These are phyloP conservation scores for Rostrohypoxylon terebratum DNA, from an alignment of 495 filamentous ascomycete genomes.

Conservation along the genomic window DNA sequence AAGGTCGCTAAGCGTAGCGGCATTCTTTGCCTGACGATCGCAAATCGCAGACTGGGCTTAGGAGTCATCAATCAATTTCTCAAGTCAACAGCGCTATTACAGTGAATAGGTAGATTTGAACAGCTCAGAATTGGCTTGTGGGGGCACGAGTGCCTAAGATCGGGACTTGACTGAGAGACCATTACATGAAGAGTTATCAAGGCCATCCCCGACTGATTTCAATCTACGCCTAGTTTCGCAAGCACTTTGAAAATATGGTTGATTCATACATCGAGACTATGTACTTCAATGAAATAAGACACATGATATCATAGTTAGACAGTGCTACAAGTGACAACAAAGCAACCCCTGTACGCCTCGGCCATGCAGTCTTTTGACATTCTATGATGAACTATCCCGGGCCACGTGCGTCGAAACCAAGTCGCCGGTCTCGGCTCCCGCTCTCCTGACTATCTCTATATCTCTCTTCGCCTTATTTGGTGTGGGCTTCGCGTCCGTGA, in stretches of 20 bases:
- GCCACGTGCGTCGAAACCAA: conserved; percentile 10
- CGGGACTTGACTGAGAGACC: too few species aligned
- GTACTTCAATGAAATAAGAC: background rate
- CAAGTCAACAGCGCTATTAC: too few species aligned
- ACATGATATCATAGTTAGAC: background rate
- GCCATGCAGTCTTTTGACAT: conserved; percentile 18
- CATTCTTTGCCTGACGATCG: too few species aligned
- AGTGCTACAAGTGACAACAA: conserved; percentile 1
- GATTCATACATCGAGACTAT: background rate
- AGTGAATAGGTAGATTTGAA: too few species aligned
- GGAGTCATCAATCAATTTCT: too few species aligned
- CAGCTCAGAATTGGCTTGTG: too few species aligned
- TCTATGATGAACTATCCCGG: conserved; percentile 9
- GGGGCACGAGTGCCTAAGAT: too few species aligned
- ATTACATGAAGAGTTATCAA: too few species aligned
- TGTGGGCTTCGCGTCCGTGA: conserved; percentile 72
- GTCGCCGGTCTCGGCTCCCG: conserved; percentile 4
- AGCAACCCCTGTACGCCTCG: conserved; percentile 24
- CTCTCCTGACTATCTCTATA: conserved; percentile 36
- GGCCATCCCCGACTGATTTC: too few species aligned
- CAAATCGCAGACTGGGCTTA: too few species aligned
- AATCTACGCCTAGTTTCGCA: background rate
- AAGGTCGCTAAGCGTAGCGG: too few species aligned
- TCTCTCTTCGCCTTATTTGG: conserved; percentile 44
- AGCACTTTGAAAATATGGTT: background rate